Evolutionary conservation across 2,329 filamentous ascomycete species (phyloP), one percentile per base, ranked within the genome.

Genomic region (Coccinonectria pachysandricola): DNA sequence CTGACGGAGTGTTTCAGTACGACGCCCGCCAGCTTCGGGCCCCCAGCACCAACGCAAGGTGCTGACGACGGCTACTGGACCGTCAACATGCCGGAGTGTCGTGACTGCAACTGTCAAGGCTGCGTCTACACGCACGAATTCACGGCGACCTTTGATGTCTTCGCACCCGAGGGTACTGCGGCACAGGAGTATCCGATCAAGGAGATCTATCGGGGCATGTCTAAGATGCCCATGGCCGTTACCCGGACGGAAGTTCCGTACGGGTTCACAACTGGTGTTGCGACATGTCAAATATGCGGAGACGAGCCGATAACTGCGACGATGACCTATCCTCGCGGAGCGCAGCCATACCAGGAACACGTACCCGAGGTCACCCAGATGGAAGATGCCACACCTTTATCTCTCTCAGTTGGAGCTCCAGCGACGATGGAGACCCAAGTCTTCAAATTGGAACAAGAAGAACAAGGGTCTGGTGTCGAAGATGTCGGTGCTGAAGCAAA

Each of bases 191-290:
- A 46, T 8, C 13, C 33, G 10, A 32, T 46, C 28, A 42, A 42
- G 21, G 43, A 46, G 27, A 18, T 46, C n/a, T 46, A 44, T n/a
- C 40, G 26, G 6, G 39, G 43, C 29, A 46, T 46, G 43, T 42
- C 38, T 5, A 31, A 31, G 5, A 37, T 40, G 26, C 40, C 42
- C 7, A 30, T 22, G 19, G 31, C 34, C 23, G 23, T 30, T n/a
- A 32, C 31, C 5, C 34, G 36, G 8, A 46, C 40, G 15, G 24
- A 14, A 8, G 17, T 39, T 7, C 43, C 42, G 6, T 42, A 46
- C 6, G 43, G 42, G 8, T 46, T 46, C 24, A 44, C 39, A 2
- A 12, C 39, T 7, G 30, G 19, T 10, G 24, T 36, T 6, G 34
- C 38, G 26, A 40, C 32, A 5, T 46, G 43, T 21, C 36, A 23